Conservation (phyloP, 257 asterid species). For the Solanum microdontum region DNA sequence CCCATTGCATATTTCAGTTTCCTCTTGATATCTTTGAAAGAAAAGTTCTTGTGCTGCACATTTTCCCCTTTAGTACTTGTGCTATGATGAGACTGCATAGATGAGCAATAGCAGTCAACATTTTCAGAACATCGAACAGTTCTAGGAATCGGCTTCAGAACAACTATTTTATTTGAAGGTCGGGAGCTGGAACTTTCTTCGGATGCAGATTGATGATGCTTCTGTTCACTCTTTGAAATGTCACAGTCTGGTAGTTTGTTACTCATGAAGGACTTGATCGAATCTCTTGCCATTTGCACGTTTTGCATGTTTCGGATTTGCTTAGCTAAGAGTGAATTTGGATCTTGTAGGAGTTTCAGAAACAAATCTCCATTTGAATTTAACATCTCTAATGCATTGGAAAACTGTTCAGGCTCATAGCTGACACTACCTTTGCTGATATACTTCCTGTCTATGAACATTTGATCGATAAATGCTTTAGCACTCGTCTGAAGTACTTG, state of each 20-base stretch:
- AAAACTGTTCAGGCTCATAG: slow-evolving; percentile 34
- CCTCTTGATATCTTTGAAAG: slow-evolving; percentile 45
- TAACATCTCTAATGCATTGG: slow-evolving; percentile 46
- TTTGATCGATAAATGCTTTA: slow-evolving; percentile 46
- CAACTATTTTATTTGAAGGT: slow-evolving; percentile 37
- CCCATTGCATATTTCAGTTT: slow-evolving; percentile 46
- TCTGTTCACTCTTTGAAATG: not conserved
- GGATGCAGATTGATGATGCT: slow-evolving; percentile 4
- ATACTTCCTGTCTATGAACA: slow-evolving; percentile 27
- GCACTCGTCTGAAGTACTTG: slow-evolving; percentile 40
- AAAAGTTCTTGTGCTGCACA: slow-evolving; percentile 26
- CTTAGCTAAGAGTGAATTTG: slow-evolving; percentile 16
- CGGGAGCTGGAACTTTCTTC: slow-evolving; percentile 3
- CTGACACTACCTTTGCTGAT: slow-evolving; percentile 1
- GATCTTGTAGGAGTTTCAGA: slow-evolving; percentile 33
- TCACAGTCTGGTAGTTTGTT: slow-evolving; percentile 1
- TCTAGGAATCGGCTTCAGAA: slow-evolving; percentile 36
- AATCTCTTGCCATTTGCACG: slow-evolving; percentile 5
- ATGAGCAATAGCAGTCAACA: slow-evolving; percentile 39
- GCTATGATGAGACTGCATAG: slow-evolving; percentile 20
- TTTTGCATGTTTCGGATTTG: slow-evolving; percentile 6
- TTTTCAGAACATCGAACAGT: slow-evolving; percentile 14
- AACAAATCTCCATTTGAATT: slow-evolving; percentile 29
- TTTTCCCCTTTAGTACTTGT: slow-evolving; percentile 11
- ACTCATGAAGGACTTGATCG: slow-evolving; percentile 1